phyloP scores from a whole-genome alignment of 2,329 filamentous ascomycete genomes.

The Aspergillus sergii region DNA sequence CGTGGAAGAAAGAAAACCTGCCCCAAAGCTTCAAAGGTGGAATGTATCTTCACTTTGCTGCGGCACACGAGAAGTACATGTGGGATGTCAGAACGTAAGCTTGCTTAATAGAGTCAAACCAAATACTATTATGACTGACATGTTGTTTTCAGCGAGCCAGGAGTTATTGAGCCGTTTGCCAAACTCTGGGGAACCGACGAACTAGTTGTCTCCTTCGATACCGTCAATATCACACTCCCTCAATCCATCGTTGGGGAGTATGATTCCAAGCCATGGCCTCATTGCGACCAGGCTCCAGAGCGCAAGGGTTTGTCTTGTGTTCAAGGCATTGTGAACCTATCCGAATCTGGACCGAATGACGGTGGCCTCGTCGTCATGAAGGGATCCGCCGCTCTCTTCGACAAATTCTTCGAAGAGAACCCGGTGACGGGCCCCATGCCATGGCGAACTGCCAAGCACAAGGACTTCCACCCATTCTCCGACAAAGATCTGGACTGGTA shows the following conservation, averaged over 20 bases:
- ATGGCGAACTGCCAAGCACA: conserved; percentile 11
- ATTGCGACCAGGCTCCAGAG: conserved; percentile 15
- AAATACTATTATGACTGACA: background rate
- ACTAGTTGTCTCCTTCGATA: conserved; percentile 27
- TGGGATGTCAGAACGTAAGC: conserved; percentile 44
- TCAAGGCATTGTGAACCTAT: conserved; percentile 22
- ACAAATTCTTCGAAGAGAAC: conserved; percentile 17
- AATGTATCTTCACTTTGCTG: conserved; percentile 44
- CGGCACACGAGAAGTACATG: conserved; percentile 45
- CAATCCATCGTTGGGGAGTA: conserved; percentile 29
- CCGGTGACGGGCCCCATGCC: conserved; percentile 12
- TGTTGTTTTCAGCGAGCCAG: conserved; percentile 32
- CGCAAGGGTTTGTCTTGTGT: conserved; percentile 15
- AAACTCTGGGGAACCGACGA: conserved; percentile 42
- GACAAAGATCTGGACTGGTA: conserved; percentile 19
- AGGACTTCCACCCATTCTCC: conserved; percentile 19
- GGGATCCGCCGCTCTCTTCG: conserved; percentile 17
- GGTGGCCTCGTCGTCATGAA: conserved; percentile 21
- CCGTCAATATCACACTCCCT: conserved; percentile 47
- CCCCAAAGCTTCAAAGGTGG: conserved; percentile 33
- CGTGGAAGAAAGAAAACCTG: conserved; percentile 47
- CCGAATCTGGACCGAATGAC: conserved; percentile 18
- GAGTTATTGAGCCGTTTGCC: conserved; percentile 43
- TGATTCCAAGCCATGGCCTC: conserved; percentile 11
- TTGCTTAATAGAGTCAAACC: conserved; percentile 15